A percentile compares a stretch with the other conserved stretches of the same genome.
Conservation (phyloP, 2,329 filamentous ascomycete species). For the Nigrospora osmanthi region DNA sequence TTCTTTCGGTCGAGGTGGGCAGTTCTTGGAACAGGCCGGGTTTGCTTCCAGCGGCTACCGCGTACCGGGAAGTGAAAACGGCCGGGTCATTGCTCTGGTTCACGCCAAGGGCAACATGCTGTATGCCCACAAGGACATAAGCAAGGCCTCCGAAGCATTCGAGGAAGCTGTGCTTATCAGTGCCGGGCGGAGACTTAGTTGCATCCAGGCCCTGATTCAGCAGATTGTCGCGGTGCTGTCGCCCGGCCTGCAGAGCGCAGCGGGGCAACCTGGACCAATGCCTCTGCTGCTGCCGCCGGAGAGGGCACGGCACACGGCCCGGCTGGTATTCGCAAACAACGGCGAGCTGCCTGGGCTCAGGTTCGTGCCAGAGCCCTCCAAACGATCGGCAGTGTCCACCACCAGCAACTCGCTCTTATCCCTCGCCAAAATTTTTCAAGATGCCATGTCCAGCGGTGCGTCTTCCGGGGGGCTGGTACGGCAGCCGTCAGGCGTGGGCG, state of each 20-base stretch:
- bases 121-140: constrained; percentile 79
- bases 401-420: constrained; percentile 94
- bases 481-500: constrained; percentile 70
- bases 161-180: constrained; percentile 92
- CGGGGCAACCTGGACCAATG: constrained; percentile 23
- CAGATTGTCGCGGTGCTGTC: constrained; percentile 67
- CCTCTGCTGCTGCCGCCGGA: constrained; percentile 79
- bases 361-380: constrained; percentile 61
- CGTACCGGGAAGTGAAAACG: constrained; percentile 81
- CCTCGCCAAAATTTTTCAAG: constrained; percentile 94
- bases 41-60: constrained; percentile 79
- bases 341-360: constrained; percentile 75
- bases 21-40: constrained; percentile 20
- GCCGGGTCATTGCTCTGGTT: constrained; percentile 83
- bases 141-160: constrained; percentile 76
- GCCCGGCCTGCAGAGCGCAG: constrained; percentile 12
- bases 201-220: constrained; percentile 71
- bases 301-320: constrained; percentile 73
- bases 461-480: constrained; percentile 45
- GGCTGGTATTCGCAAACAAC: constrained; percentile 68
- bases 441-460: constrained; percentile 75
- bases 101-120: constrained; percentile 99
- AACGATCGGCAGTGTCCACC: constrained; percentile 77
- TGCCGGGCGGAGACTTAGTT: constrained; percentile 60
- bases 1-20: too few species aligned